Percentiles rank a stretch among this genome's conserved stretches.
phyloP scores from a whole-genome alignment of 306 rosid genomes.

The Mimosa pudica region DNA sequence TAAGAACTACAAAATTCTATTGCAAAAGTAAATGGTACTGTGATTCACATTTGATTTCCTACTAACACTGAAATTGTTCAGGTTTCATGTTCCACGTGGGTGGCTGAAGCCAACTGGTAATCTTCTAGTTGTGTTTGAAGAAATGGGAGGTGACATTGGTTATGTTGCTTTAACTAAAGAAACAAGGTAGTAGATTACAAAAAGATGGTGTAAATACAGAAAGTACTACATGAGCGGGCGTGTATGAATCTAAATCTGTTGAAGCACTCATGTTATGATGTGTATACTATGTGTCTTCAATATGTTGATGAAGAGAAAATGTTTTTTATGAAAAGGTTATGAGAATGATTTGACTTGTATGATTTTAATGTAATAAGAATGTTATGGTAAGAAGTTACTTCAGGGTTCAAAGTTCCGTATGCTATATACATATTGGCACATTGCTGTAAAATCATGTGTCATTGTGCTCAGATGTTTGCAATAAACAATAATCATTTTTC shows the following conservation, averaged over 20 bases:
- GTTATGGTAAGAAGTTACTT: slow-evolving; percentile 29
- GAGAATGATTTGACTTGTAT: not conserved
- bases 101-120: slow-evolving; percentile 85
- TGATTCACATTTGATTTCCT: not conserved
- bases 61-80: slow-evolving; percentile 30
- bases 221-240: no score
- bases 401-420: not conserved
- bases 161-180: slow-evolving; percentile 70
- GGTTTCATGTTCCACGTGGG: slow-evolving; percentile 94
- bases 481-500: no score
- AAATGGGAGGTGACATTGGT: slow-evolving; percentile 83
- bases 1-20: slow-evolving; percentile 37
- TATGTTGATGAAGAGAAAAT: not conserved
- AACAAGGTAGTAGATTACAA: slow-evolving; percentile 38
- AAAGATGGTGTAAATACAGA: slow-evolving; percentile 40
- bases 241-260: no score
- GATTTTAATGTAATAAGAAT: slow-evolving; percentile 36
- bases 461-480: not conserved
- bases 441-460: not conserved
- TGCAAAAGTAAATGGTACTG: not conserved
- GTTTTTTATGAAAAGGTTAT: no score
- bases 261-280: no score
- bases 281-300: not conserved
- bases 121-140: slow-evolving; percentile 77
- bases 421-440: not conserved